Evolutionary conservation across 257 asterid genomes (phyloP), one percentile per base, ranked within the genome.

Genomic region (Solanum ahanhuiri): DNA sequence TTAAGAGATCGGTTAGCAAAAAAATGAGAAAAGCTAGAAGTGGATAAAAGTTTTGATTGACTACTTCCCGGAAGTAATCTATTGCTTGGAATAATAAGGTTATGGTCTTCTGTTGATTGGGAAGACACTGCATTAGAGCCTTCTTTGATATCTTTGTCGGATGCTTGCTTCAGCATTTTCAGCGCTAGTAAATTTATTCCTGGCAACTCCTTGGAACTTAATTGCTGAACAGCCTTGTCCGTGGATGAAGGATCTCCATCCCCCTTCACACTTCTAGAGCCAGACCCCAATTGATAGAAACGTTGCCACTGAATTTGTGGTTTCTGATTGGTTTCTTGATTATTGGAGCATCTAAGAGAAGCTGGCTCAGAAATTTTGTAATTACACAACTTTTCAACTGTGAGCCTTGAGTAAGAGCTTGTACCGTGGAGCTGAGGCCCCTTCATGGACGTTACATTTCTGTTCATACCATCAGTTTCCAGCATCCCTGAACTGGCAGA

Each of bases 1-100:
- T 79, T 86, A 71, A 9, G 81, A 83, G 87, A 69, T 64, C 86
- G 83, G 33, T 86, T 87, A 17, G 82, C 58, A 39, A 90, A 91
- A 85, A 79, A 88, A 57, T 88, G 75, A 70, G 90, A 84, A 72
- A 90, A 91, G 87, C 92, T 84, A n/a, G 95, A 86, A 39, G 91
- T 37, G 67, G 83, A 66, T 82, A 82, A 22, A 51, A 79, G 33
- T 83, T 87, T 89, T 67, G 91, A 76, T 22, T 82, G 83, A 73
- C 75, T 79, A 76, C 43, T 41, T 23, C 58, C 88, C 43, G 33
- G 71, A 41, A 67, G 84, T 12, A 66, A 67, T 81, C 54, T 57
- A 79, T 37, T 83, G 85, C 76, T 69, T 25, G 89, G 79, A 81
- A 51, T 76, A 58, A 57, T 83, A 7, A 57, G 54, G 83, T n/a